A percentile compares a stretch with the other conserved stretches of the same genome.
Evolutionary conservation across 2,329 filamentous ascomycete genomes (phyloP).

Genomic region (Drechslerella stenobrocha): DNA sequence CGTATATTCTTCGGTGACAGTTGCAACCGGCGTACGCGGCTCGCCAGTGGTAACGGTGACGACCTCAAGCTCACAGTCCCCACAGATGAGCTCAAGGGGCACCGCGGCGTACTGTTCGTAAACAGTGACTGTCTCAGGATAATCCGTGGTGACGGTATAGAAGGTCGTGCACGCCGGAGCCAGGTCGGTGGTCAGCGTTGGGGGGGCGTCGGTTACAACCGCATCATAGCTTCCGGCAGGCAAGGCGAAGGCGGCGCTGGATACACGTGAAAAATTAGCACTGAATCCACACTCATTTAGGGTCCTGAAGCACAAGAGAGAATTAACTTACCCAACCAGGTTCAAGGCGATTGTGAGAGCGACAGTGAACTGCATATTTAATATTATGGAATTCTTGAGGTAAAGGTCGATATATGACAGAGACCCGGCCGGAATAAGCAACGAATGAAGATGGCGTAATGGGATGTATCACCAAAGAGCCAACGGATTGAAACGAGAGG

Average conservation of each 20-base stretch:
- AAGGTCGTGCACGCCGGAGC: conserved; percentile 15
- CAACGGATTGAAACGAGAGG: no score
- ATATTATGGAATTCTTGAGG: neutral
- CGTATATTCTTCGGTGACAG: conserved; percentile 8
- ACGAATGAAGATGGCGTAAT: neutral
- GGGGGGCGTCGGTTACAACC: neutral
- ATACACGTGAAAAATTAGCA: neutral
- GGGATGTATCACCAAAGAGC: no score
- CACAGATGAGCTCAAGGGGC: conserved; percentile 23
- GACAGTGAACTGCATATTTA: conserved; percentile 25
- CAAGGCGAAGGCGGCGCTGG: conserved; percentile 16
- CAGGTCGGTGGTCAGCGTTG: neutral
- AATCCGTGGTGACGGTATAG: conserved; percentile 23
- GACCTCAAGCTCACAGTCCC: conserved; percentile 10
- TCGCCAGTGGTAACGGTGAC: conserved; percentile 13
- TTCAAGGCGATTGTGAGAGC: conserved; percentile 22
- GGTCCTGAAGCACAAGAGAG: no score
- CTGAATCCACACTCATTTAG: no score
- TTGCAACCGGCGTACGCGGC: conserved; percentile 7
- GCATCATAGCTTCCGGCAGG: neutral
- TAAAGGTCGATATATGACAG: neutral
- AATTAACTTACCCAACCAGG: conserved; percentile 11
- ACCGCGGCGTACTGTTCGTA: conserved; percentile 13
- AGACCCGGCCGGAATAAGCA: neutral
- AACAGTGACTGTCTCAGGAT: conserved; percentile 9